Base-by-base conservation (phyloP, 495 filamentous ascomycete genomes). In the Hypoxylon fuscum region DNA sequence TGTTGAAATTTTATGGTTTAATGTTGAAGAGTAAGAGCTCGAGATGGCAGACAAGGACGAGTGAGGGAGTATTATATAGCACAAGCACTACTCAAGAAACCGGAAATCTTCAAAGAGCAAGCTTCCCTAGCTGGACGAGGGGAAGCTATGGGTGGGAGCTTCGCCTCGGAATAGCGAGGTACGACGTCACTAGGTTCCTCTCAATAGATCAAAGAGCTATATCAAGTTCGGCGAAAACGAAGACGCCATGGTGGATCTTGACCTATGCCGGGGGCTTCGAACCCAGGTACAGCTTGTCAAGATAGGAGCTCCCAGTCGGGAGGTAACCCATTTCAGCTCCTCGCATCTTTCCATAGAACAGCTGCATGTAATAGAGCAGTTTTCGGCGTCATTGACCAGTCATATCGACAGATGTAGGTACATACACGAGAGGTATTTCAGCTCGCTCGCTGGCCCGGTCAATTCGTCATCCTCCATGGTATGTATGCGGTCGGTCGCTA, bases 171-270 rank as follows among this genome's bases (percentile, higher is more conserved):
- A 47, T 55, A 45, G 48, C 34, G 14, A 44, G n/a, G 37, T 20
- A 22, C 25, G 41, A 62, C 64, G 57, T 68, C 64, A 68, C 64
- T 27, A 15, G 45, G 34, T 47, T 12, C 42, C 51, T 56, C 38
- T 41, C 62, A 45, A 66, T 60, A 56, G 55, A 55, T 55, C 55
- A 55, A 55, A 65, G 62, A 56, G 62, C 55, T 61, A 66, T 41
- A 40, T 47, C 46, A 17, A 52, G 56, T 54, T 61, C 59, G 58
- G 64, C 43, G 64, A 63, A 52, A 29, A 59, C 59, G 44, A 63
- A 23, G n/a, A 23, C 52, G 64, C 59, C 49, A 59, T 27, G 47
- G 64, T 63, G 64, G 53, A 48, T 63, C 58, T 23, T 51, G 12
- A 35, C 11, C 35, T 62, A 23, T 48, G 48, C 46, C n/a, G 27